Conservation (phyloP, 345 rosid genomes). For the Balakata baccata region DNA sequence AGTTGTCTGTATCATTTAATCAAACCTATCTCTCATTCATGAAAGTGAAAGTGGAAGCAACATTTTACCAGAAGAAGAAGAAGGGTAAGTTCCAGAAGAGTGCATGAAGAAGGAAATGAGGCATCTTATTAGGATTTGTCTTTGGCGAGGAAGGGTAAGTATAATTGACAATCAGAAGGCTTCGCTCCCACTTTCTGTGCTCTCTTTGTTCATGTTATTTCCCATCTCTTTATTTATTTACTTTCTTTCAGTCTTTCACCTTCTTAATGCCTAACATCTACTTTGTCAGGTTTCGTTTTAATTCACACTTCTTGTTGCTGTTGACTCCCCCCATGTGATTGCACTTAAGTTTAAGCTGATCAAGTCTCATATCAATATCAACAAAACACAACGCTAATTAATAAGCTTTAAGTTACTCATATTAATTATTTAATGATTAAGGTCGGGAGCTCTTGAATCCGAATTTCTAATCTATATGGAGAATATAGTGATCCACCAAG, state of each 20-base stretch:
- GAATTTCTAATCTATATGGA: no score
- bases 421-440: no score
- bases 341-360: neutral
- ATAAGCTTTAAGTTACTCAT: no score
- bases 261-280: conserved; percentile 10
- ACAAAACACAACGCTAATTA: no score
- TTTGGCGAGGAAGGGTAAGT: conserved; percentile 39
- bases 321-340: conserved; percentile 18
- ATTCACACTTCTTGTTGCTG: neutral
- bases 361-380: neutral
- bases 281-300: conserved; percentile 7
- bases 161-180: conserved; percentile 37
- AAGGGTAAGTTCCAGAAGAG: conserved; percentile 63
- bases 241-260: neutral
- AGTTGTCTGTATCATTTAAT: conserved; percentile 59
- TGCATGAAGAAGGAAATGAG: conserved; percentile 60
- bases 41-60: conserved; percentile 59
- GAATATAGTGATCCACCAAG: no score
- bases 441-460: no score
- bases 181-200: conserved; percentile 47
- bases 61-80: conserved; percentile 39
- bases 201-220: conserved; percentile 32
- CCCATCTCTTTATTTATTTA: conserved; percentile 17
- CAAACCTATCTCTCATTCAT: conserved; percentile 21
- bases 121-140: conserved; percentile 85